Percentiles rank a stretch among this genome's conserved stretches.
phyloP scores from a whole-genome alignment of 352 stramenopile species.

The Pseudoperonospora humuli region DNA sequence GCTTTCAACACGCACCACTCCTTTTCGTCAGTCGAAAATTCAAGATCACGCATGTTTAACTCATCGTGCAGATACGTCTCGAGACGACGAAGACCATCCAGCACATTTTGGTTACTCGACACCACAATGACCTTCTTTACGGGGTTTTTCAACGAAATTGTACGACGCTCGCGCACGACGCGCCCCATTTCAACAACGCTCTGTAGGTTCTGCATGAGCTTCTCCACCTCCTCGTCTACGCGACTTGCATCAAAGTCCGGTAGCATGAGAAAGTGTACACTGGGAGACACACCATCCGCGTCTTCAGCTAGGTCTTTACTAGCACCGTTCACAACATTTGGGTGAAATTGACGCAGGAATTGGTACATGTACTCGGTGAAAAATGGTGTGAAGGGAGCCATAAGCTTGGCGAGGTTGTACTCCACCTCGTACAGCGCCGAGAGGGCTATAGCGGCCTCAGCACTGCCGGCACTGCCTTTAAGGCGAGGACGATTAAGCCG shows the following conservation, averaged over 20 bases:
- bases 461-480: slow-evolving; percentile 91
- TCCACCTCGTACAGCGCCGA: slow-evolving; percentile 98
- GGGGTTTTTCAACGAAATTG: slow-evolving; percentile 96
- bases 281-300: slow-evolving; percentile 88
- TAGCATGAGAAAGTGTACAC: slow-evolving; percentile 94
- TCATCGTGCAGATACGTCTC: slow-evolving; percentile 95
- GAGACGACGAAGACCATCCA: slow-evolving; percentile 73
- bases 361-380: slow-evolving; percentile 99
- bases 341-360: slow-evolving; percentile 95
- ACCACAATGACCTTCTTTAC: slow-evolving; percentile 96
- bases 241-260: slow-evolving; percentile 89
- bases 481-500: slow-evolving; percentile 97
- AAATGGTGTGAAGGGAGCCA: slow-evolving; percentile 99
- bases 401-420: slow-evolving; percentile 91
- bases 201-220: slow-evolving; percentile 94
- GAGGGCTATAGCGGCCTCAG: slow-evolving; percentile 72
- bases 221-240: slow-evolving; percentile 91
- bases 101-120: slow-evolving; percentile 70
- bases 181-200: slow-evolving; percentile 94
- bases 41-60: slow-evolving; percentile 93
- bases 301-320: slow-evolving; percentile 84
- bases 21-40: slow-evolving; percentile 86
- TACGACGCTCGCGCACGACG: slow-evolving; percentile 93
- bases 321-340: slow-evolving; percentile 59
- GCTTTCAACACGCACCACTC: slow-evolving; percentile 91